Percentiles rank a stretch among this genome's conserved stretches.
phyloP scores from a whole-genome alignment of 257 asterid species.

The Petunia secreta region DNA sequence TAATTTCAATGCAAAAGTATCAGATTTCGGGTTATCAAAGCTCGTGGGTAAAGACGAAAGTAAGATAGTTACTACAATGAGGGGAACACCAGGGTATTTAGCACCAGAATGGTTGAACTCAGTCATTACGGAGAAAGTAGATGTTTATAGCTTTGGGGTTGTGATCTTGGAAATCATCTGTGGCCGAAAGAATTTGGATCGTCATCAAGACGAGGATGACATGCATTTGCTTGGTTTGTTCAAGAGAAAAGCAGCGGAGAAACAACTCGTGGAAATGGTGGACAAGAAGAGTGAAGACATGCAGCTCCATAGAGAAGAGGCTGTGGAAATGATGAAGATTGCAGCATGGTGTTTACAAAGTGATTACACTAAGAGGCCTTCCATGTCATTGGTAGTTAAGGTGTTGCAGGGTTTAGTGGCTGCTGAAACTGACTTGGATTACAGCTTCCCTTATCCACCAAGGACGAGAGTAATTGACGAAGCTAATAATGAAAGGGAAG shows the following conservation, averaged over 20 bases:
- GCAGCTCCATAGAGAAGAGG: constrained; percentile 24
- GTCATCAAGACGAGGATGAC: neutral
- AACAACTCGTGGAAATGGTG: constrained; percentile 24
- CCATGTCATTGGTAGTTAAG: constrained; percentile 32
- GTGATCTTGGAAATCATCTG: constrained; percentile 33
- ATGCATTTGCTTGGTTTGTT: constrained; percentile 27
- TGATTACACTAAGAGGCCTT: constrained; percentile 30
- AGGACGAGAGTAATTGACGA: neutral
- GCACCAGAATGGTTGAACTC: constrained; percentile 34
- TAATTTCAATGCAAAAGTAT: constrained; percentile 28
- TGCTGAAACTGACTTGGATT: constrained; percentile 26
- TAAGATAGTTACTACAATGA: constrained; percentile 15
- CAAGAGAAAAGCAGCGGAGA: constrained; percentile 20
- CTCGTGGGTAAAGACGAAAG: constrained; percentile 28
- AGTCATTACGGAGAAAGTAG: constrained; percentile 30
- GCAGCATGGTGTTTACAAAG: constrained; percentile 35
- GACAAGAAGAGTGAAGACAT: constrained; percentile 25
- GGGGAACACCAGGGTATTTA: constrained; percentile 41
- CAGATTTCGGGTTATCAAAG: constrained; percentile 35
- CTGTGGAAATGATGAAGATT: constrained; percentile 28
- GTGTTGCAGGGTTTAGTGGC: constrained; percentile 29
- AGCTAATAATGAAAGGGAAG: neutral
- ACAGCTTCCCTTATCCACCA: constrained; percentile 12
- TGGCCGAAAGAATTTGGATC: constrained; percentile 34
- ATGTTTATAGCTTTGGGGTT: constrained; percentile 36